Evolutionary conservation across 805 yeast species (phyloP), one percentile per base, ranked within the genome.

Genomic region (Saturnispora kantuleensis): DNA sequence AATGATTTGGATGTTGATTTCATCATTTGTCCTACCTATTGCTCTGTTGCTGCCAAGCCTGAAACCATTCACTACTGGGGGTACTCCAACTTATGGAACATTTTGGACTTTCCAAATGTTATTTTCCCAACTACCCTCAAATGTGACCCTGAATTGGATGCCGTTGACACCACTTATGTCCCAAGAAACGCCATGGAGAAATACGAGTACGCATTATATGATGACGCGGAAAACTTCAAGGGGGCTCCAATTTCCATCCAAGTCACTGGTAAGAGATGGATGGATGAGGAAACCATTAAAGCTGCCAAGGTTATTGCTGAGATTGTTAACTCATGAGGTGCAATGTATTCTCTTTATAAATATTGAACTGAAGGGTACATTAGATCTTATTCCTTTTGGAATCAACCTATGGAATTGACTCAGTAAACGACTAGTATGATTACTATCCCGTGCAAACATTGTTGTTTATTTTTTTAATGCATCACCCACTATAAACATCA

Each of bases 41-140:
- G 70, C 44, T 77, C 77, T 45, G 83, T 79, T 37, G 85, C 89
- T 15, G 81, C 86, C 37, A 67, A 69, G 44, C 79, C 80, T 5
- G 77, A 72, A 41, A 69, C 70, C 17, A 65, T 77, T 10, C 72
- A 73, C 54, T 79, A 79, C 62, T 82, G 87, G 85, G 79, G 84
- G 1, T 82, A 82, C 66, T 78, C 86, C 12, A 66, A 81, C 1
- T 66, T 79, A 49, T 81, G 78, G 76, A 81, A 82, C 60, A 54
- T 81, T 45, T 58, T 80, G 47, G 89, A 82, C 58, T 70, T 73
- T 52, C 85, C 88, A n/a, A 72, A 76, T 34, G 74, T 77, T 45
- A 65, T 69, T 1, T 65, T 78, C 62, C 83, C 81, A 52, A 70
- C 81, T 4, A 73, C 79, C 4, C 59, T 76, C 46, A 66, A 59